Evolutionary conservation across 495 filamentous ascomycete genomes (phyloP).

Genomic region (Cenococcum geophilum): DNA sequence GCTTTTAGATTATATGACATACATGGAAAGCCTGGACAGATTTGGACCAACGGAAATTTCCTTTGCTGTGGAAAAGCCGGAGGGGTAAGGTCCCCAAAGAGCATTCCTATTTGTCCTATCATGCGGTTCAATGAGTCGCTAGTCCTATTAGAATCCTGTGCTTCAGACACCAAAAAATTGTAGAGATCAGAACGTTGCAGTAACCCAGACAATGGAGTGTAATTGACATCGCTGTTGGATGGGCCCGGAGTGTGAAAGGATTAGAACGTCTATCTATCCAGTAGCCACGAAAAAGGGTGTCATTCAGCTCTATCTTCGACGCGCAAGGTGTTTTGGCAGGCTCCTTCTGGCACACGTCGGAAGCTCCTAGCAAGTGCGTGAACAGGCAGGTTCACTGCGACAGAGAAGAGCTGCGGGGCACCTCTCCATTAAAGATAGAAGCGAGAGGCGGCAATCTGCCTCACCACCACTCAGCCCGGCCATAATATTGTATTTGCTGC

Average conservation of each 20-base stretch:
- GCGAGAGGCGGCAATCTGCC: conserved; percentile 2
- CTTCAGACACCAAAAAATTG: too few relatives aligned
- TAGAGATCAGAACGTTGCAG: too few relatives aligned
- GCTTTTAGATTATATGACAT: background rate
- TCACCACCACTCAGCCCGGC: background rate
- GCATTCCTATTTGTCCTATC: too few relatives aligned
- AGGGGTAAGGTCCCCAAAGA: too few relatives aligned
- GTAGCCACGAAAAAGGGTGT: background rate
- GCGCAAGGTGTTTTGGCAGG: background rate
- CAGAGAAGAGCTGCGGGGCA: conserved; percentile 4
- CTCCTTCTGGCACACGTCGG: background rate
- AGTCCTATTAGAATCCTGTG: too few relatives aligned
- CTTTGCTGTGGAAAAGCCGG: background rate
- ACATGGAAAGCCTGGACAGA: too few relatives aligned
- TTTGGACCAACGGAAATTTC: background rate
- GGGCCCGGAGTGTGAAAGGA: background rate
- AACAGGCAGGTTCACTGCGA: background rate
- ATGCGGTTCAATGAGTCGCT: too few relatives aligned
- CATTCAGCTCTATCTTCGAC: background rate
- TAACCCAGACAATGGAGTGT: background rate
- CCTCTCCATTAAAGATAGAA: conserved; percentile 7
- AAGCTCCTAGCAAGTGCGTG: background rate
- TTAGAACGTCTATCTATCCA: background rate
- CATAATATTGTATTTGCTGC: background rate
- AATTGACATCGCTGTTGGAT: background rate